phyloP scores from a whole-genome alignment of 2,329 filamentous ascomycete genomes.

The Aspergillus ibericus region DNA sequence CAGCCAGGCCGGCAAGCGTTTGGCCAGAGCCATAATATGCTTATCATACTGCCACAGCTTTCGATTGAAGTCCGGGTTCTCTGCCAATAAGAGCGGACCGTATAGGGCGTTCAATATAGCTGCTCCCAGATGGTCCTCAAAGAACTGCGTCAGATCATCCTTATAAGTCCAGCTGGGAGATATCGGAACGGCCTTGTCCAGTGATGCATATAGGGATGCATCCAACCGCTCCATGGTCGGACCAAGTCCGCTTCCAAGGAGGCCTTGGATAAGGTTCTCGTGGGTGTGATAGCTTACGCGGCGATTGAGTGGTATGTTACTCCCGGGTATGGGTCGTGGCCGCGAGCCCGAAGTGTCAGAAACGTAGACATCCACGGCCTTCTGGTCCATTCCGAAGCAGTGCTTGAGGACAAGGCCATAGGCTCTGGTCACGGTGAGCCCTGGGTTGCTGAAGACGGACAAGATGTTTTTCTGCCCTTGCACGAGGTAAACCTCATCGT shows the following conservation, averaged over 20 bases:
- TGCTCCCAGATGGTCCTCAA: not conserved
- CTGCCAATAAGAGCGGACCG: not conserved
- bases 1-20: not conserved
- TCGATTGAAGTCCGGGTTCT: not conserved
- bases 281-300: not conserved
- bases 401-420: not conserved
- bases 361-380: not conserved
- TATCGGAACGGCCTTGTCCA: not conserved
- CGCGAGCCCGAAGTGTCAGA: not conserved
- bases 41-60: conserved; percentile 1
- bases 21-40: not conserved
- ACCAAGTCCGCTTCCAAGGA: not conserved
- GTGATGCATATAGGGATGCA: not conserved
- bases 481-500: not conserved
- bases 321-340: not conserved
- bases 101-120: not conserved
- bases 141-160: conserved; percentile 2
- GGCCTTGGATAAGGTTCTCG: not conserved
- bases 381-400: conserved; percentile 2
- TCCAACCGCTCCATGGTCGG: not conserved
- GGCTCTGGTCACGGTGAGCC: not conserved
- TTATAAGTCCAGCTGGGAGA: not conserved
- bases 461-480: conserved; percentile 1
- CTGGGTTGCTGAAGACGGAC: not conserved
- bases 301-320: not conserved